Conservation (phyloP, 1,139 yeast species). For the Diutina ranongensis region DNA sequence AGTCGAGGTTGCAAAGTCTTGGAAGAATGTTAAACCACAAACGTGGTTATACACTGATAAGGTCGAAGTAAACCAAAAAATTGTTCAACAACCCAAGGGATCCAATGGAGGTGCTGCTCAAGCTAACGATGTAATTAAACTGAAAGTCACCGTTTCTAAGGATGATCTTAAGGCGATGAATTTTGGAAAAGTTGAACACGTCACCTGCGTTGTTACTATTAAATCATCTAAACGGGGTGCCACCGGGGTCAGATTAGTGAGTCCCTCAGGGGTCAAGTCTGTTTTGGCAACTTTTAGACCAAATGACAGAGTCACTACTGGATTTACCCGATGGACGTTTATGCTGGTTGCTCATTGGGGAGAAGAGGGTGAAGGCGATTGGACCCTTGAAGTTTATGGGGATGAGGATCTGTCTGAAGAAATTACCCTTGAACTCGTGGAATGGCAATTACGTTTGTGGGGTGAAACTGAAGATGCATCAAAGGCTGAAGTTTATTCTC, state of each 20-base stretch:
- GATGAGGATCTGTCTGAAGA: conserved; percentile 25
- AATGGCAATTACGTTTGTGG: conserved; percentile 74
- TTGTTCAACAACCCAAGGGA: conserved; percentile 12
- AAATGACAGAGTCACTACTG: conserved; percentile 42
- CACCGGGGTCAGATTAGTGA: conserved; percentile 49
- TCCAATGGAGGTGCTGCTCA: conserved; percentile 9
- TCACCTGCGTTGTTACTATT: conserved; percentile 70
- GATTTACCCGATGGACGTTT: conserved; percentile 80
- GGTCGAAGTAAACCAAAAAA: conserved; percentile 19
- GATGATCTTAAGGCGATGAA: conserved; percentile 44
- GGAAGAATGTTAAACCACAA: conserved; percentile 86
- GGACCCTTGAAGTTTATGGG: conserved; percentile 57
- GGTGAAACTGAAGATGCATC: conserved; percentile 65
- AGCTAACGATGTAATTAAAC: conserved; percentile 20
- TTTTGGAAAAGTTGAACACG: conserved; percentile 70
- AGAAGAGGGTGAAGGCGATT: conserved; percentile 68
- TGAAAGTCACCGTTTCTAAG: conserved; percentile 35
- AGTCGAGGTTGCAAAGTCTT: conserved; percentile 62
- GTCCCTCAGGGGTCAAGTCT: conserved; percentile 70
- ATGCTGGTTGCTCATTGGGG: conserved; percentile 99
- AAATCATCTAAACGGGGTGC: conserved; percentile 59
- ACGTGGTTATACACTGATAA: conserved; percentile 59
- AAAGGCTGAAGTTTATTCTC: conserved; percentile 39
- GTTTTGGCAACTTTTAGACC: conserved; percentile 64
- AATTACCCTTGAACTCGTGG: conserved; percentile 24